These are phyloP conservation scores for Neoscytalidium dimidiatum DNA, from an alignment of 2,329 filamentous ascomycete species.

Conservation along the genomic window DNA sequence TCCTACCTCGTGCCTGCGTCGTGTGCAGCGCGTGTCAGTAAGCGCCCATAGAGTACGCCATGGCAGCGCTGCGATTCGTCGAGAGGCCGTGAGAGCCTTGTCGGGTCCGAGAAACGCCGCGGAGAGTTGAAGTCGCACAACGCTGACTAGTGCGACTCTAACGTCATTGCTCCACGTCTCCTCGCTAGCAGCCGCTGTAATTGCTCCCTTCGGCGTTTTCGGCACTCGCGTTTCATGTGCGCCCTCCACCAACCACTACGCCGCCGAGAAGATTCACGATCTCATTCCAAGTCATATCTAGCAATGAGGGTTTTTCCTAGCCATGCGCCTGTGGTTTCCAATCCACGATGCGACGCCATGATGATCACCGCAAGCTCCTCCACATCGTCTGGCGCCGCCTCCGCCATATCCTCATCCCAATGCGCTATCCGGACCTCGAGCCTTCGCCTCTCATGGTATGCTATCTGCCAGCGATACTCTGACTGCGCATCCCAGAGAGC, in stretches of 20 bases:
- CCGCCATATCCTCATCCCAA: slow-evolving; percentile 21
- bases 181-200: neutral
- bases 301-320: slow-evolving; percentile 7
- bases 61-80: neutral
- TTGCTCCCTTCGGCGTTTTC: too few relatives aligned
- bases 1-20: slow-evolving; percentile 3
- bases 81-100: neutral
- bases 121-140: neutral
- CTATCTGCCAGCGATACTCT: slow-evolving; percentile 20
- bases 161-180: neutral
- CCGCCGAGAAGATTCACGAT: neutral
- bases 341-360: slow-evolving; percentile 23
- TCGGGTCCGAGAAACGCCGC: neutral
- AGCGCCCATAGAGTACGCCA: neutral
- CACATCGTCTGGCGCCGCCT: slow-evolving; percentile 20
- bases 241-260: too few relatives aligned
- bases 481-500: slow-evolving; percentile 23
- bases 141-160: neutral
- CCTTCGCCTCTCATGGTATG: slow-evolving; percentile 12
- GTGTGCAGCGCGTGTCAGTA: neutral
- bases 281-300: neutral
- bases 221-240: neutral
- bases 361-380: slow-evolving; percentile 25
- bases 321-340: slow-evolving; percentile 20
- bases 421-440: slow-evolving; percentile 15